Evolutionary conservation across 2,329 filamentous ascomycete genomes (phyloP).

Genomic region (Calonectria pseudoturangicola): DNA sequence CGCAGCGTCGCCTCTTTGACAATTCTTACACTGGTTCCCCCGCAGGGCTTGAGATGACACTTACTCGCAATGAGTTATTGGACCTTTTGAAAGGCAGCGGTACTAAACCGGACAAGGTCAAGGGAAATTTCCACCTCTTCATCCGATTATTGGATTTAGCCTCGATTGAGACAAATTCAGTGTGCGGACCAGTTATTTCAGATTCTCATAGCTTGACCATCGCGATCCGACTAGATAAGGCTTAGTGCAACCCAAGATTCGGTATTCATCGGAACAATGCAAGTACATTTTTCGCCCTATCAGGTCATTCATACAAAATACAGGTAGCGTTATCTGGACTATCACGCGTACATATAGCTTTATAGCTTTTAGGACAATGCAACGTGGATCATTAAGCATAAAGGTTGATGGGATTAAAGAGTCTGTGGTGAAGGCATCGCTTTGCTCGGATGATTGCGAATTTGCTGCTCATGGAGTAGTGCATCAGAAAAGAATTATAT

Average conservation of each 20-base stretch:
- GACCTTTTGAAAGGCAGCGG: slow-evolving; percentile 19
- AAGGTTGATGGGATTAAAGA: too few relatives aligned
- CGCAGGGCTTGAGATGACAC: slow-evolving; percentile 11
- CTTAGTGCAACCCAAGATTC: not conserved
- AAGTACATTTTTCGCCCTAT: not conserved
- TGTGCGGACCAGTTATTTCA: slow-evolving; percentile 1
- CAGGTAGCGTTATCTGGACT: too few relatives aligned
- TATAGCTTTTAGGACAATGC: not conserved
- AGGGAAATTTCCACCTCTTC: slow-evolving; percentile 12
- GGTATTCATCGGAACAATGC: not conserved
- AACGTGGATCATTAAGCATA: too few relatives aligned
- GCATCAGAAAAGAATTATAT: too few relatives aligned
- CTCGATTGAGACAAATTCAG: not conserved
- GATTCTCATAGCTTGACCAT: not conserved
- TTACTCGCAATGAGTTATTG: slow-evolving; percentile 21
- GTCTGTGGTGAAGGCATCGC: too few relatives aligned
- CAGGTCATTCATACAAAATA: not conserved
- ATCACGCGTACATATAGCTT: not conserved
- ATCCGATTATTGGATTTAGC: slow-evolving; percentile 8
- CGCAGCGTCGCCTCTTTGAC: slow-evolving; percentile 2
- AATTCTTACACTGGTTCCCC: not conserved
- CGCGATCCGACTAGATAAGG: not conserved
- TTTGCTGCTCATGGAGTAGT: too few relatives aligned
- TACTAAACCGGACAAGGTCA: not conserved
- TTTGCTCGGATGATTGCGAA: too few relatives aligned